Evolutionary conservation across 495 filamentous ascomycete genomes (phyloP).

Genomic region (Corynascus novoguineensis): DNA sequence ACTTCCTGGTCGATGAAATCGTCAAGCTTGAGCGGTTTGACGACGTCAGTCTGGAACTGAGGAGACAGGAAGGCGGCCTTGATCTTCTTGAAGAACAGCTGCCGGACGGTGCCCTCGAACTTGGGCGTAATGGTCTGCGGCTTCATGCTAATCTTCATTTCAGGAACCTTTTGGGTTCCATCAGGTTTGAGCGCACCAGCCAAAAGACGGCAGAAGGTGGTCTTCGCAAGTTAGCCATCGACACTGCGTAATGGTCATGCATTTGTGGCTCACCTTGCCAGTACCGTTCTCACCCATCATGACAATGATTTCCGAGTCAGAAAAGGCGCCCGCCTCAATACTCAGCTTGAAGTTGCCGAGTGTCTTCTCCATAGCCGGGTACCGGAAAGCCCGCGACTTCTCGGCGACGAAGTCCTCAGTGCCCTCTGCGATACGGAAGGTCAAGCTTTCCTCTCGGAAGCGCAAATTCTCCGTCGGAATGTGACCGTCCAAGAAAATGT

Average conservation of each 20-base stretch:
- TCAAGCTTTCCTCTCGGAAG: conserved; percentile 94
- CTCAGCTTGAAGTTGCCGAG: conserved; percentile 81
- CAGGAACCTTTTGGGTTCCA: conserved; percentile 64
- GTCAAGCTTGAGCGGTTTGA: conserved; percentile 95
- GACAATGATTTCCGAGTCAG: conserved; percentile 95
- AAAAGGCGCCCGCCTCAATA: conserved; percentile 80
- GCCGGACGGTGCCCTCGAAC: conserved; percentile 90
- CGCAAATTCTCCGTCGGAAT: conserved; percentile 97
- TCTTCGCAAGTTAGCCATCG: conserved; percentile 70
- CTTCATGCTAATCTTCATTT: conserved; percentile 98
- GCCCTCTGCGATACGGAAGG: conserved; percentile 91
- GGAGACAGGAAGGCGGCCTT: conserved; percentile 92
- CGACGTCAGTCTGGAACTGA: conserved; percentile 98
- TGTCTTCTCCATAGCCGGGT: conserved; percentile 90
- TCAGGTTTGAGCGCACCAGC: conserved; percentile 92
- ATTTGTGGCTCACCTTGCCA: conserved; percentile 20
- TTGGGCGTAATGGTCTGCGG: conserved; percentile 98
- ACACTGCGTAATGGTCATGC: background rate
- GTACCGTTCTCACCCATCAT: conserved; percentile 99
- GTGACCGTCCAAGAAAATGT: conserved; percentile 97
- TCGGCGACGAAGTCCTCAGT: conserved; percentile 87
- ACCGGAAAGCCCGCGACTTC: conserved; percentile 75
- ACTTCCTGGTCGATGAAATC: conserved; percentile 99
- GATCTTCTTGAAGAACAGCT: conserved; percentile 73
- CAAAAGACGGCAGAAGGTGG: conserved; percentile 94